These are phyloP conservation scores for Pelargonium cotyledonis DNA, from an alignment of 441 rosid genomes.

Conservation along the genomic window DNA sequence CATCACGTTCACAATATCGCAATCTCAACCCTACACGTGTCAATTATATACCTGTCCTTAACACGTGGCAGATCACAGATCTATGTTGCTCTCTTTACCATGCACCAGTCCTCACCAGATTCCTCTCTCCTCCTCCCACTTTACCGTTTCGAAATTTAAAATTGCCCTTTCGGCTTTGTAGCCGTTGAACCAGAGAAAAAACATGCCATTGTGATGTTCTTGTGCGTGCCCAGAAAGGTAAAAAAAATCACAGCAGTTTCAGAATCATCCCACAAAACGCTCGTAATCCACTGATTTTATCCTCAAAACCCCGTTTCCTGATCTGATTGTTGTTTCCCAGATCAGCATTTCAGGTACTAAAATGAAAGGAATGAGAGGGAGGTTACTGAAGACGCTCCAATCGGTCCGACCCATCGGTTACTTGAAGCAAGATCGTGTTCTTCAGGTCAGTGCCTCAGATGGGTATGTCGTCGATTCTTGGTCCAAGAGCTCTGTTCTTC, in stretches of 20 bases:
- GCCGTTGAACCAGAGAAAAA: constrained; percentile 1
- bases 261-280: not conserved
- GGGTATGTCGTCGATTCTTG: too few relatives aligned
- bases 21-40: not conserved
- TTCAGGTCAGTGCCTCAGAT: constrained; percentile 51
- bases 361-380: constrained; percentile 79
- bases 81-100: too few relatives aligned
- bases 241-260: too few relatives aligned
- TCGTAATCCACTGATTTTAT: not conserved
- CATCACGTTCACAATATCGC: too few relatives aligned
- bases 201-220: too few relatives aligned
- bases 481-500: constrained; percentile 31
- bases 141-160: constrained; percentile 2
- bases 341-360: too few relatives aligned
- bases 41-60: too few relatives aligned
- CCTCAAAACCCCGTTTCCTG: constrained; percentile 2
- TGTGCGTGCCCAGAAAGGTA: too few relatives aligned
- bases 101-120: not conserved
- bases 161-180: not conserved
- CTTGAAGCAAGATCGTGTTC: constrained; percentile 59
- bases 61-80: too few relatives aligned
- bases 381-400: constrained; percentile 57
- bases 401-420: constrained; percentile 57
- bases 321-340: not conserved
- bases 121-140: not conserved